These are phyloP conservation scores for Syzygium syzygioides DNA, from an alignment of 441 rosid species.

Conservation along the genomic window DNA sequence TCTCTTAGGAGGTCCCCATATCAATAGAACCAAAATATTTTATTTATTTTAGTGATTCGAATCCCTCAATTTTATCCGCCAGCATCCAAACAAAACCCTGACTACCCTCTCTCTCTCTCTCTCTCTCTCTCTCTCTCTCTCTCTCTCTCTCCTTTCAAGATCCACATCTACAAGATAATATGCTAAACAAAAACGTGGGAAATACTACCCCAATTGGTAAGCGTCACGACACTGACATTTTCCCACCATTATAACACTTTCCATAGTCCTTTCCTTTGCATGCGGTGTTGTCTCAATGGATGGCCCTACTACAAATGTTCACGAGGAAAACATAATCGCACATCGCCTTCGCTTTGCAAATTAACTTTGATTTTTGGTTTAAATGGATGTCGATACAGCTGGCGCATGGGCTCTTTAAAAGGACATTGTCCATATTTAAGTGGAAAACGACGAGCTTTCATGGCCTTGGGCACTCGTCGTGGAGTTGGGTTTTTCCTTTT, in stretches of 20 bases:
- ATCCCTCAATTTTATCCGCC: too few relatives aligned
- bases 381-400: background rate
- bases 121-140: background rate
- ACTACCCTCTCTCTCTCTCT: background rate
- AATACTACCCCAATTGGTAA: background rate
- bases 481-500: background rate
- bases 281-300: background rate
- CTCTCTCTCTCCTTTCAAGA: background rate
- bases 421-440: background rate
- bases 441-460: background rate
- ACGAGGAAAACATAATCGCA: background rate
- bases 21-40: background rate
- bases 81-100: background rate
- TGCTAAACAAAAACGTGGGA: background rate
- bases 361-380: background rate
- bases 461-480: background rate
- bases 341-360: background rate
- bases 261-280: background rate
- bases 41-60: background rate
- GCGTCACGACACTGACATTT: background rate
- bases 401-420: background rate
- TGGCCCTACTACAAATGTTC: background rate
- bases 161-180: background rate
- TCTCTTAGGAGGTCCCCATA: background rate
- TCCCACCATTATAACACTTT: background rate